Evolutionary conservation across 139 green algal species (phyloP), one percentile per base, ranked within the genome.

Genomic region (Coelastrella sp.): DNA sequence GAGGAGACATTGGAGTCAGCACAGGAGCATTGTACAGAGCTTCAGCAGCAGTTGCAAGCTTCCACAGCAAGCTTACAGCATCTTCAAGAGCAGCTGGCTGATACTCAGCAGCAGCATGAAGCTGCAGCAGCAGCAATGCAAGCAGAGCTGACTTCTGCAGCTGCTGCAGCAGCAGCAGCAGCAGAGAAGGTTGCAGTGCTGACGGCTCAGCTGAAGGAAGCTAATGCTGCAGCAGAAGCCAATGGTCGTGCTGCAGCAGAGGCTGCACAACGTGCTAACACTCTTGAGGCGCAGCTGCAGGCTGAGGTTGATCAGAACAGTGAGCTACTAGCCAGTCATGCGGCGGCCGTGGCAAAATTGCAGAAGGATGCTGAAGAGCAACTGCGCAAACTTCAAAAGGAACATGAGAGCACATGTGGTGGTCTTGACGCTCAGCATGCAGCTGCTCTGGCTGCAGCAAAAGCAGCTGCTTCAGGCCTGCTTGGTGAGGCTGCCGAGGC

Each of bases 1-100:
- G 81, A 75, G 59, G 14, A n/a, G 24, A 22, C 22, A 27, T 24
- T 57, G 7, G 59, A 86, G 22, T 27, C n/a, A 22, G 81, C 59
- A 59, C 74, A 57, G 8, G n/a, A 74, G 58, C 59, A 25, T 6
- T 56, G 81, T 24, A 8, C 74, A 57, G 81, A 86, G 59, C 58
- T 86, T 24, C 58, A 86, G 81, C 81, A 86, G 81, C 81, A 86
- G 81, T 59, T 86, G 24, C 11, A 20, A 11, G n/a, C 20, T 7
- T 24, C 59, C 4, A 11, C 22, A 65, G 59, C 20, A 58, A 15
- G 27, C 12, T 57, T n/a, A 15, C 59, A 86, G n/a, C n/a, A 63
- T 14, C 9, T 86, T 5, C 22, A 75, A 25, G n/a, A 86, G 59
- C n/a, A 57, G 8, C 59, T 86, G n/a, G 20, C 19, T 10, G 60